These are phyloP conservation scores for Raffaelea albimanens DNA, from an alignment of 2,329 filamentous ascomycete species.

Conservation along the genomic window DNA sequence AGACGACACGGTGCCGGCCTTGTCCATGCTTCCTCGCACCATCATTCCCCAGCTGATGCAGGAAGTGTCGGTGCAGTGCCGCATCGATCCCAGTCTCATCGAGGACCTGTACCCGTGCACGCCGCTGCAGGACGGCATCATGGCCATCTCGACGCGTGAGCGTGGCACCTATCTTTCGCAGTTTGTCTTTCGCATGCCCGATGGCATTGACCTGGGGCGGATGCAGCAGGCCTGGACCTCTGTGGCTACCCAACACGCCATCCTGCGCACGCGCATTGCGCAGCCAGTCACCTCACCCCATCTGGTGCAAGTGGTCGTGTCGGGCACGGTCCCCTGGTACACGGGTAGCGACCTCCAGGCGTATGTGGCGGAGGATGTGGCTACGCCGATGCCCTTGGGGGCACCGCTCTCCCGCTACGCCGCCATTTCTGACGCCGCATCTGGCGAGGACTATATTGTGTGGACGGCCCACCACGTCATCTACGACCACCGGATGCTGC, in stretches of 20 bases:
- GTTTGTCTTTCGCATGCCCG: slow-evolving; percentile 31
- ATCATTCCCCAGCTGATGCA: slow-evolving; percentile 8
- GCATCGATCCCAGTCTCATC: slow-evolving; percentile 19
- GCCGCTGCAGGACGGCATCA: slow-evolving; percentile 43
- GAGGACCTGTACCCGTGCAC: slow-evolving; percentile 47
- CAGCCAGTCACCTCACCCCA: slow-evolving; percentile 11
- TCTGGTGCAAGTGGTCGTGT: slow-evolving; percentile 35
- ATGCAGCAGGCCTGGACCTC: neutral
- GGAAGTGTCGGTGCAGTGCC: slow-evolving; percentile 17
- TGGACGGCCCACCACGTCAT: slow-evolving; percentile 46
- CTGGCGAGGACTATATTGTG: slow-evolving; percentile 32
- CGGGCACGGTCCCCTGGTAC: slow-evolving; percentile 12
- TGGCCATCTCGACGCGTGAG: slow-evolving; percentile 41
- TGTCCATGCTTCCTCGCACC: neutral
- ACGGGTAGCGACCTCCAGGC: neutral
- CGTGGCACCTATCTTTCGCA: slow-evolving; percentile 43
- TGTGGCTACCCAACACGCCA: slow-evolving; percentile 10
- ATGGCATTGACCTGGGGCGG: slow-evolving; percentile 17
- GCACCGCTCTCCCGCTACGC: slow-evolving; percentile 36
- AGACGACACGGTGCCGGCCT: neutral
- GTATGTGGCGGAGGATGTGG: neutral
- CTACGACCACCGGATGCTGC: slow-evolving; percentile 45
- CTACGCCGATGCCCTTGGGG: slow-evolving; percentile 24
- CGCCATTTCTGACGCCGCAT: slow-evolving; percentile 26
- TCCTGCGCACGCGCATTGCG: slow-evolving; percentile 45